Evolutionary conservation across 768 basidiomycete genomes (phyloP).

Genomic region (Stropharia rugosoannulata): DNA sequence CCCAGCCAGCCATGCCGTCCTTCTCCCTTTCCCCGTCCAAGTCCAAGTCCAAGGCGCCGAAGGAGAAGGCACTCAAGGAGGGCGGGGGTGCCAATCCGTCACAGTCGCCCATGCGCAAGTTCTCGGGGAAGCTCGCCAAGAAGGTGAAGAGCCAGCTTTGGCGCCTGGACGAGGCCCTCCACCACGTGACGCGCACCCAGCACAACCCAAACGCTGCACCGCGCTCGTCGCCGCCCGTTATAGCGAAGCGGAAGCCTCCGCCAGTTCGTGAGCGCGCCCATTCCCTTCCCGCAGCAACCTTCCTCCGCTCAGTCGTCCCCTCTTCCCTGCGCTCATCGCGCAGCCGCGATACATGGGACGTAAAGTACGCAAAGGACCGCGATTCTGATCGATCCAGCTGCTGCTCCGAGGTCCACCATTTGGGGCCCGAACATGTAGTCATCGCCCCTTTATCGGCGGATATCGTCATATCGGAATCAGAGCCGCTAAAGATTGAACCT

Average conservation of each 20-base stretch:
- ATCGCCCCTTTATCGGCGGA: constrained; percentile 9
- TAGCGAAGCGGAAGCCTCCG: too few species aligned
- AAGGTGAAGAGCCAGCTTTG: constrained; percentile 30
- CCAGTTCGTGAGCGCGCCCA: constrained; percentile 13
- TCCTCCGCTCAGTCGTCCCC: constrained; percentile 37
- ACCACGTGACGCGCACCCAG: constrained; percentile 34
- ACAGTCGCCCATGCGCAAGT: constrained; percentile 23
- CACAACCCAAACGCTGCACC: constrained; percentile 18
- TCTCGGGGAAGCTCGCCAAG: constrained; percentile 28
- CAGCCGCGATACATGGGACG: constrained; percentile 11
- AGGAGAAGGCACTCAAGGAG: constrained; percentile 4
- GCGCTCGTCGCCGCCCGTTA: not conserved
- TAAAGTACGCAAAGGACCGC: constrained; percentile 11
- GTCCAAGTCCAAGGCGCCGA: constrained; percentile 8
- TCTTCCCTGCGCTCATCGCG: constrained; percentile 10
- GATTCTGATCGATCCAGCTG: constrained; percentile 8
- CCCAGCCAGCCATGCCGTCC: constrained; percentile 11
- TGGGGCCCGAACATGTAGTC: constrained; percentile 5
- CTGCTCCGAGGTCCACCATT: constrained; percentile 4
- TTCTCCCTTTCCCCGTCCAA: constrained; percentile 8
- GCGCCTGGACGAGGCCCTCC: constrained; percentile 30
- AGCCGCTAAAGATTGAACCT: not conserved
- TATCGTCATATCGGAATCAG: not conserved
- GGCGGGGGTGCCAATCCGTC: constrained; percentile 5
- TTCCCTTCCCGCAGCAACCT: constrained; percentile 29